Percentiles rank a stretch among this genome's conserved stretches.
Conservation (phyloP, 2,329 filamentous ascomycete species). For the Xylariomycetidae sp. region DNA sequence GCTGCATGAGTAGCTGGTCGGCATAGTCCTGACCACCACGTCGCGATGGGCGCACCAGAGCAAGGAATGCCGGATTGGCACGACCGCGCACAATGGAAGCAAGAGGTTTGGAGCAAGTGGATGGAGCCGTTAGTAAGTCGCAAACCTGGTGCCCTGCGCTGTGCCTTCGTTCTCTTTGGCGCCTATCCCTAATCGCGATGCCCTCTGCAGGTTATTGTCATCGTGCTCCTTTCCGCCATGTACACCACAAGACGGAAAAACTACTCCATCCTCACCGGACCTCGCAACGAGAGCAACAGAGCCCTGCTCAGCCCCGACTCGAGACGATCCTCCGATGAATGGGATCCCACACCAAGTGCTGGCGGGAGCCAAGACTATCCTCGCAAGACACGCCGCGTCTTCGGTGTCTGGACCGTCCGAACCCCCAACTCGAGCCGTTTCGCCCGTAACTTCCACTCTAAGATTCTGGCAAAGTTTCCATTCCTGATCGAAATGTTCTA, state of each 20-base stretch:
- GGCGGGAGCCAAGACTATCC: constrained; percentile 16
- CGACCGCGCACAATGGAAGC: constrained; percentile 17
- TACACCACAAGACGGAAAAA: constrained; percentile 30
- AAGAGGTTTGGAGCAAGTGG: constrained; percentile 18
- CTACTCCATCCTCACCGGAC: constrained; percentile 26
- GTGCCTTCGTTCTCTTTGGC: too few relatives aligned
- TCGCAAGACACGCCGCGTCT: constrained; percentile 22
- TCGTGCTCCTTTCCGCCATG: constrained; percentile 32
- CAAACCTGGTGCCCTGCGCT: too few relatives aligned
- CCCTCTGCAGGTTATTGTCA: constrained; percentile 27
- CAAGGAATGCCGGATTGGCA: constrained; percentile 13
- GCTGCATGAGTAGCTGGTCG: constrained; percentile 3
- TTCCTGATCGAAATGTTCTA: constrained; percentile 71
- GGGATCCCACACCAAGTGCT: constrained; percentile 3
- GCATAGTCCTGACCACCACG: constrained; percentile 2
- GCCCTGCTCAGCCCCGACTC: constrained; percentile 15
- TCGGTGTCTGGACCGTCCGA: constrained; percentile 26
- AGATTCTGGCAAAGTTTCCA: constrained; percentile 57
- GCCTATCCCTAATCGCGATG: too few relatives aligned
- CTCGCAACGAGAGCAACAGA: constrained; percentile 11
- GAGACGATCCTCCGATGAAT: constrained; percentile 14
- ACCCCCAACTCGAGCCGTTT: constrained; percentile 55
- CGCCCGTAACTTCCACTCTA: constrained; percentile 49
- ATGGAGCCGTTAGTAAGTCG: constrained; percentile 16
- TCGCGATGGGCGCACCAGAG: constrained; percentile 5